A percentile compares a stretch with the other conserved stretches of the same genome.
These are phyloP conservation scores for Knoxdaviesia capensis DNA, from an alignment of 2,329 filamentous ascomycete genomes.

Conservation along the genomic window DNA sequence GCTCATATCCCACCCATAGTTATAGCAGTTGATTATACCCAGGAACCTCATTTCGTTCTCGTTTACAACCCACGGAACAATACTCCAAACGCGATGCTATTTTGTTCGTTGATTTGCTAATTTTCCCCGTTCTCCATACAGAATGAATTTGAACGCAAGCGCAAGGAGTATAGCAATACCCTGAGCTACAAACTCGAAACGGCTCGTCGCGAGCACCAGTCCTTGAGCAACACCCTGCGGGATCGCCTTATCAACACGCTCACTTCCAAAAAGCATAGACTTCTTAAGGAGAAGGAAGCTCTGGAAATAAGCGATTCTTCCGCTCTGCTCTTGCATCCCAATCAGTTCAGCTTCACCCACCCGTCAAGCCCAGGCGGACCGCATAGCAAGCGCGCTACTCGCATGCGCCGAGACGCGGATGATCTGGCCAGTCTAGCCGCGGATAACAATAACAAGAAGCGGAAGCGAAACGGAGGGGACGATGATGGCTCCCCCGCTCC, in stretches of 20 bases:
- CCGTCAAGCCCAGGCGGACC: constrained; percentile 42
- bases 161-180: constrained; percentile 36
- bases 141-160: constrained; percentile 43
- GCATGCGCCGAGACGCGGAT: constrained; percentile 39
- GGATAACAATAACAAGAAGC: constrained; percentile 32
- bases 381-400: constrained; percentile 41
- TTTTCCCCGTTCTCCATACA: constrained; percentile 12
- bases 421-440: constrained; percentile 24
- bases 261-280: constrained; percentile 40
- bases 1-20: constrained; percentile 10
- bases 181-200: constrained; percentile 41
- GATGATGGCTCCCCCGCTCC: constrained; percentile 44
- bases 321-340: constrained; percentile 44
- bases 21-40: constrained; percentile 1
- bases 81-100: background rate
- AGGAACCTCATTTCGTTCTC: background rate
- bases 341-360: constrained; percentile 46
- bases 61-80: background rate
- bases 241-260: constrained; percentile 49
- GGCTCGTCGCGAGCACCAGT: constrained; percentile 38
- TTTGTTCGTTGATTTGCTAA: constrained; percentile 5
- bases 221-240: constrained; percentile 38
- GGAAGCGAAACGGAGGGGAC: constrained; percentile 38
- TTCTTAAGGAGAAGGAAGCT: constrained; percentile 46
- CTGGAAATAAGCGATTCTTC: constrained; percentile 47